Evolutionary conservation across 2,329 filamentous ascomycete species (phyloP), one percentile per base, ranked within the genome.

Genomic region (Truncatella angustata): DNA sequence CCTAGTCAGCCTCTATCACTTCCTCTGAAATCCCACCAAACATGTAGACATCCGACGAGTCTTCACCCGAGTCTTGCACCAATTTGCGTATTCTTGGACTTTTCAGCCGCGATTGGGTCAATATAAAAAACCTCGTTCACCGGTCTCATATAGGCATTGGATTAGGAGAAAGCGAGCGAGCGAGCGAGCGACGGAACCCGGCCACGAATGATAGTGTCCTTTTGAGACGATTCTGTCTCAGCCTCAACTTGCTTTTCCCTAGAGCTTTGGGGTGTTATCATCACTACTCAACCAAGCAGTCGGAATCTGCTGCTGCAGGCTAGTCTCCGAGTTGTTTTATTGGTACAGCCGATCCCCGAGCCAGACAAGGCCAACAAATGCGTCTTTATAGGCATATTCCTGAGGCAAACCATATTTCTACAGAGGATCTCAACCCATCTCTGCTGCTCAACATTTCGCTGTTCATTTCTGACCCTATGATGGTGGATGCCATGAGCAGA

Each of bases 401-500:
- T 18, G 44, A 35, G 20, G 20, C n/a, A 20, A 30, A 24, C 16
- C 32, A 18, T 24, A 16, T 16, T 34, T 49, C 18, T 18, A 24
- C 20, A 21, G 20, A 30, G 34, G 32, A 14, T 28, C 30, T 42
- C 47, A 30, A 30, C 35, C 28, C 47, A 36, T 14, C 16, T 30
- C 18, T 21, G 11, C 23, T 21, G 16, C 30, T 50, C 12, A 35
- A 50, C 28, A 42, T 34, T 6, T 36, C 36, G 35, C 16, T 26
- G 18, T 35, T 14, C 36, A 21, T 21, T 10, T 18, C 9, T 35
- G 28, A 54, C 26, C 49, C 51, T 36, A 54, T 18, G 37, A 54
- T 54, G 49, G 49, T 49, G 44, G 49, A 52, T 30, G 30, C 37
- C 35, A 54, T 54, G 53, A 42, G 49, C 32, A 37, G 46, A 28